Evolutionary conservation across 352 stramenopile species (phyloP).

Genomic region (Phytophthora agathidicida): DNA sequence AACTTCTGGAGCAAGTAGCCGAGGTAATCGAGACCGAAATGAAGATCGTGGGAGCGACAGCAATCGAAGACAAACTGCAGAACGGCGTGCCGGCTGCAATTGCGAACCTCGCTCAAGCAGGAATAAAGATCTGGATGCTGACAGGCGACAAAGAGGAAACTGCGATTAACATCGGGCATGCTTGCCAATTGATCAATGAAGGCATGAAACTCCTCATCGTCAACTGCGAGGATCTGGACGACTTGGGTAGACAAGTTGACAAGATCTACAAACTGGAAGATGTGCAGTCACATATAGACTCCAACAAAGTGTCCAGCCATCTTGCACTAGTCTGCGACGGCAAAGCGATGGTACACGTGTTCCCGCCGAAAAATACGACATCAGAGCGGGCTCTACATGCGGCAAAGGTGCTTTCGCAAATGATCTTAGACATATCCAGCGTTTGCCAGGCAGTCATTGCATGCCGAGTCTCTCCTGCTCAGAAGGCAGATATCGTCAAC

Average conservation of each 20-base stretch:
- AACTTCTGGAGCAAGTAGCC: conserved; percentile 57
- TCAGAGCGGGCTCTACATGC: conserved; percentile 40
- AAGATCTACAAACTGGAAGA: conserved; percentile 47
- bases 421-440: conserved; percentile 63
- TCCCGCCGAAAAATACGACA: conserved; percentile 55
- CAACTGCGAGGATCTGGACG: conserved; percentile 52
- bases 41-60: conserved; percentile 88
- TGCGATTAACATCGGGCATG: conserved; percentile 93
- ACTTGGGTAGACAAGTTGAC: conserved; percentile 60
- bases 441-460: conserved; percentile 77
- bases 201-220: conserved; percentile 60
- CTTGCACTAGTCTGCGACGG: conserved; percentile 72
- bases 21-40: conserved; percentile 76
- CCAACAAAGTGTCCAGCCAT: conserved; percentile 50
- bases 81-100: conserved; percentile 89
- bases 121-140: conserved; percentile 96
- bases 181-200: conserved; percentile 74
- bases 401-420: conserved; percentile 50
- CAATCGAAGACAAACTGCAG: conserved; percentile 95
- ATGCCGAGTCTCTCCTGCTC: conserved; percentile 81
- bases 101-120: conserved; percentile 80
- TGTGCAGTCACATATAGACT: conserved; percentile 53
- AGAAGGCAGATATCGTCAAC: conserved; percentile 85
- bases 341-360: conserved; percentile 77
- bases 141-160: conserved; percentile 96